A percentile compares a stretch with the other conserved stretches of the same genome.
phyloP scores from a whole-genome alignment of 129 eudicot species.

The Pseudognaphalium luteoalbum region DNA sequence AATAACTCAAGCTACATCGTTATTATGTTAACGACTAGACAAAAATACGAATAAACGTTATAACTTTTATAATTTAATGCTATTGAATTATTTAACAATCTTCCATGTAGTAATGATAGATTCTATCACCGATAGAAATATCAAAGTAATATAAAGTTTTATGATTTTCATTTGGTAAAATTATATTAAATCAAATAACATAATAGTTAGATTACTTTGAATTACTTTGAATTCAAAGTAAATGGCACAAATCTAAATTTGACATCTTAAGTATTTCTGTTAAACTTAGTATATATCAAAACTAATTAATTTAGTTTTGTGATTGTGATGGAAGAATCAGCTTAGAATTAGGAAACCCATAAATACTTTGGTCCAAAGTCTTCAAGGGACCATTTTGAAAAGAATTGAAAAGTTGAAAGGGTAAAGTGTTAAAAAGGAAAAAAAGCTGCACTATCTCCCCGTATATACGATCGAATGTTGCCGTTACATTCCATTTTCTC shows the following conservation, averaged over 20 bases:
- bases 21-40: too few relatives aligned
- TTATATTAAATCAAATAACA: too few relatives aligned
- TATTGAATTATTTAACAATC: too few relatives aligned
- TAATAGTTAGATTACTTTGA: background rate
- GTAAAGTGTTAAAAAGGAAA: background rate
- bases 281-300: background rate
- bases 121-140: too few relatives aligned
- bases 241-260: background rate
- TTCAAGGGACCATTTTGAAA: background rate
- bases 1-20: too few relatives aligned
- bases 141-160: too few relatives aligned
- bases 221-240: background rate
- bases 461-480: conserved; percentile 46
- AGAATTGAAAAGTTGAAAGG: background rate
- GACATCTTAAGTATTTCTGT: too few relatives aligned
- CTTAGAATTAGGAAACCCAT: background rate
- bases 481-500: conserved; percentile 43
- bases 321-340: background rate
- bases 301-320: too few relatives aligned
- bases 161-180: too few relatives aligned
- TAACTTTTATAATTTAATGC: too few relatives aligned
- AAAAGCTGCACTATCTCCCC: conserved; percentile 22
- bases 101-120: too few relatives aligned
- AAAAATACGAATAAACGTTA: background rate
- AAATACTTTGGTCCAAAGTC: background rate